Percentiles rank a stretch among this genome's conserved stretches.
phyloP scores from a whole-genome alignment of 306 rosid genomes.

The Cicer chorassanicum region DNA sequence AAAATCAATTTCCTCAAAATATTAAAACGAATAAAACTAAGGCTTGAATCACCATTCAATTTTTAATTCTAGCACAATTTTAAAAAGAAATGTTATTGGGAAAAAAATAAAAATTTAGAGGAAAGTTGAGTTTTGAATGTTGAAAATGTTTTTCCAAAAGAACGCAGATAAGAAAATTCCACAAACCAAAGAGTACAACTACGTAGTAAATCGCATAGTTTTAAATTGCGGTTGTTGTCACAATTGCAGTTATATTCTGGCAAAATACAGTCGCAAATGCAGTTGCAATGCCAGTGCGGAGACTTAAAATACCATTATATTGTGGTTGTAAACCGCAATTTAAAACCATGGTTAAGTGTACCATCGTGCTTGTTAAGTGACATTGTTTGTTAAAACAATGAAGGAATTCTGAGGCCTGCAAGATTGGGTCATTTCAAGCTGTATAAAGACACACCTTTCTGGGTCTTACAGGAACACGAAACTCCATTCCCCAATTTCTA shows the following conservation, averaged over 20 bases:
- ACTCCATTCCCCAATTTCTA: conserved; percentile 60
- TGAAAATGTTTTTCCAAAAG: background rate
- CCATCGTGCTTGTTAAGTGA: conserved; percentile 14
- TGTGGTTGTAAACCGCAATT: no score
- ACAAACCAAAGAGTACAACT: background rate
- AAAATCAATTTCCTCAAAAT: background rate
- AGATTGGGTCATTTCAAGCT: conserved; percentile 32
- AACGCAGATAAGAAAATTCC: background rate
- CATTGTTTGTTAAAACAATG: conserved; percentile 21
- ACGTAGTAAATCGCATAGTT: background rate
- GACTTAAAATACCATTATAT: no score
- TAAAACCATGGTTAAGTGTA: background rate
- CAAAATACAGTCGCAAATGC: no score
- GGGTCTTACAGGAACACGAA: conserved; percentile 78
- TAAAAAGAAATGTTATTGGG: background rate
- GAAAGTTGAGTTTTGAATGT: background rate
- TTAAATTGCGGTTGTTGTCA: no score
- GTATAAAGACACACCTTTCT: conserved; percentile 69
- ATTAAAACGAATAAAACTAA: background rate
- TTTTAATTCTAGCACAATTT: background rate
- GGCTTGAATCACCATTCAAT: background rate
- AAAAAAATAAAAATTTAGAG: background rate
- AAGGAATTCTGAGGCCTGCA: conserved; percentile 34
- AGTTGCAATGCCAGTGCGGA: no score
- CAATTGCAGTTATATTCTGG: no score